Evolutionary conservation across 345 rosid genomes (phyloP), one percentile per base, ranked within the genome.

Genomic region (Ricinus communis): DNA sequence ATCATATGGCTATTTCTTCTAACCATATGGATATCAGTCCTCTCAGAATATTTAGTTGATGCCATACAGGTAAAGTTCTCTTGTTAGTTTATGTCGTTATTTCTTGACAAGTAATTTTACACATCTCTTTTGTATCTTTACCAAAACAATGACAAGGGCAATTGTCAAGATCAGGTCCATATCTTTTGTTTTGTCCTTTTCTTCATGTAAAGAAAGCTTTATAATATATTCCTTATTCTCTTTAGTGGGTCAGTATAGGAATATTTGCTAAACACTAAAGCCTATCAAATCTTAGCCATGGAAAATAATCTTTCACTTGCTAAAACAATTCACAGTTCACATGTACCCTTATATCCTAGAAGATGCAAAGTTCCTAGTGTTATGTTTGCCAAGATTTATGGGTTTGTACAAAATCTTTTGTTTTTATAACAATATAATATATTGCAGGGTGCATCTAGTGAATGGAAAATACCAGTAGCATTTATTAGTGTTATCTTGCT

Each of bases 401-500:
- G n/a, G n/a, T n/a, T n/a, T n/a, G n/a, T n/a, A n/a, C n/a, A n/a
- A n/a, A n/a, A n/a, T n/a, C n/a, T n/a, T n/a, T n/a, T n/a, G n/a
- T n/a, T n/a, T n/a, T n/a, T n/a, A n/a, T n/a, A n/a, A 6, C 5
- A 14, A 41, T 22, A 19, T 55, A 0, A 33, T 73, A 2, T 24
- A 0, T 70, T 71, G 56, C 75, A 85, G 85, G 89, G 84, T 65
- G 82, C 89, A 61, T 79, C 87, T 10, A 75, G 27, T n/a, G 62
- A 82, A 9, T 69, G 77, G 81, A 83, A 81, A 63, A 73, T 83
- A 36, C 82, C 86, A 1, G 60, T 83, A 7, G 73, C 87, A 8
- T 85, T 85, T 75, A 83, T 81, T 36, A 85, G 89, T 22, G 87
- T 85, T 54, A 77, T 85, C 56, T 74, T 83, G 43, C 81, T 83